Conservation (phyloP, 164 flowering plant genomes). For the Vitis amurensis region DNA sequence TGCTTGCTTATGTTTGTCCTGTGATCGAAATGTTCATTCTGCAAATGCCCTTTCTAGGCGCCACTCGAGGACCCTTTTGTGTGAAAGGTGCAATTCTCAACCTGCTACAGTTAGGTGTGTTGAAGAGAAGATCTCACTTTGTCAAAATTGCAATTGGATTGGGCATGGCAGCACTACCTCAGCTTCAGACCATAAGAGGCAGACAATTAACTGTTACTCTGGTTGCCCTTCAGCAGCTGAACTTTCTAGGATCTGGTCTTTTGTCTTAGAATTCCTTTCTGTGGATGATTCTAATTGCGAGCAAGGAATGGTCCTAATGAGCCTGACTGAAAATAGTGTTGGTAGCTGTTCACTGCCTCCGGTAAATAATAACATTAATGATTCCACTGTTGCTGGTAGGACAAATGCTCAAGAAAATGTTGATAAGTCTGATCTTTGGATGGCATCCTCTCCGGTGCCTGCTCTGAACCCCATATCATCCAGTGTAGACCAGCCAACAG, state of each 20-base stretch:
- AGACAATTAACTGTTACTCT: slow-evolving; percentile 46
- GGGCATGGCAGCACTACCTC: slow-evolving; percentile 49
- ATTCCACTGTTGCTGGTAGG: no score
- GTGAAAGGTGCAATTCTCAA: slow-evolving; percentile 57
- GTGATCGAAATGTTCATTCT: slow-evolving; percentile 73
- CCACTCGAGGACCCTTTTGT: slow-evolving; percentile 67
- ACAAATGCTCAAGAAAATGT: no score
- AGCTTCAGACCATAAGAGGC: slow-evolving; percentile 39
- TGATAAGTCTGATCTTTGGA: no score
- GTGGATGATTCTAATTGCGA: no score
- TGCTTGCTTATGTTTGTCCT: slow-evolving; percentile 35
- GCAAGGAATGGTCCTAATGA: no score
- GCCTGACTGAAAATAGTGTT: no score
- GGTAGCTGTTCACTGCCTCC: no score
- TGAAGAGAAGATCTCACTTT: slow-evolving; percentile 52
- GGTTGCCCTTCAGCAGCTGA: slow-evolving; percentile 61
- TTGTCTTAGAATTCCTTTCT: no score
- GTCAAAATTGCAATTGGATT: slow-evolving; percentile 70
- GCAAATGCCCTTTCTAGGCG: slow-evolving; percentile 65
- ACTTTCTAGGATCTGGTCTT: slow-evolving; percentile 43
- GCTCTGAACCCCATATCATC: no score
- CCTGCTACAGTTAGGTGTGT: slow-evolving; percentile 56
- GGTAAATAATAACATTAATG: no score
- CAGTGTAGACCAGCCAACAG: no score
- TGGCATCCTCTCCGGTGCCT: no score